Evolutionary conservation across 495 filamentous ascomycete genomes (phyloP), one percentile per base, ranked within the genome.

Genomic region (Hypomontagnella submonticulosa): DNA sequence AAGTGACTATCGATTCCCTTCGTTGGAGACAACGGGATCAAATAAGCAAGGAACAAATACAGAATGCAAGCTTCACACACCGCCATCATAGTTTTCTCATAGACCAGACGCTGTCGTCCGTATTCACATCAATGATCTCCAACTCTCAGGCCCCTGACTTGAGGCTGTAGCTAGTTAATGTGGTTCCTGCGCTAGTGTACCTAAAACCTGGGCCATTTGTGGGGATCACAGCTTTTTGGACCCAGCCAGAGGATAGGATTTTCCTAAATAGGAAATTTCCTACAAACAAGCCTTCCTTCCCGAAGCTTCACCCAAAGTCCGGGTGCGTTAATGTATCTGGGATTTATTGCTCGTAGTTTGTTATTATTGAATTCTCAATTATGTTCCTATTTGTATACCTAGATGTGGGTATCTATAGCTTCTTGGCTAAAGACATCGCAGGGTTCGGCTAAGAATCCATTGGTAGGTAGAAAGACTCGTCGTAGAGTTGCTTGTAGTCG

Each of bases 171-270:
- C 34, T 67, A 61, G 63, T 46, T 19, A 15, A 30, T 13, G 19
- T 27, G 44, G 63, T 61, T 67, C 63, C 63, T 67, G 63, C 63
- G 63, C 46, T 67, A 67, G 63, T 67, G 60, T 37, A 27, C 23
- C 6, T 27, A 27, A 23, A 61, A 19, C 33, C 19, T 51, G 52
- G 52, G 57, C 33, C 57, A 52, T 61, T 32, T 61, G 46, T 67
- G 57, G 57, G 49, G 57, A 57, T 20, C 9, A 44, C 44, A 40
- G 23, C 48, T 48, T 6, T n/a, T 57, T 44, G 33, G 40, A 16
- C 19, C 55, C 30, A 13, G 42, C 36, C 36, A 38, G 52, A 30
- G 52, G 38, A 36, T 56, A 57, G 38, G 51, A n/a, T 10, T 18
- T 48, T 58, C 34, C 46, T 47, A 23, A 53, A 58, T 46, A 44